Evolutionary conservation across 208 protist species (phyloP), one percentile per base, ranked within the genome.

Genomic region (Leishmania tropica): DNA sequence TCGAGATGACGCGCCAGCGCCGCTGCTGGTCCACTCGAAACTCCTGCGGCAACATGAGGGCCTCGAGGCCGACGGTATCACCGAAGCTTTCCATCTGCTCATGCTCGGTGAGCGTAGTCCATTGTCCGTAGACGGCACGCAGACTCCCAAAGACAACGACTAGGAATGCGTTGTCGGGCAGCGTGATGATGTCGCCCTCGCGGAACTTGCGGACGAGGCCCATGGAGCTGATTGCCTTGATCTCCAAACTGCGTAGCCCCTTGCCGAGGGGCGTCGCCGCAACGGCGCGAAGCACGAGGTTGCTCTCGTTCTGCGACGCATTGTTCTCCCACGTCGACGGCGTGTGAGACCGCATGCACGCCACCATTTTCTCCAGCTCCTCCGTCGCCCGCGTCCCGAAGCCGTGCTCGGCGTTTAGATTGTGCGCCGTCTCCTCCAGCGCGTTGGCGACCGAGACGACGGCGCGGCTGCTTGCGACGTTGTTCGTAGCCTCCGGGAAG

Each of bases 81-180:
- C 93, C 91, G 64, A 92, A 96, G 74, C 86, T 92, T 79, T 92
- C 84, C 73, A 88, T 88, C 73, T 84, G 78, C 76, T 89, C 85
- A 67, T 90, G 83, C 65, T 89, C 86, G 64, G 78, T 81, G 47
- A 91, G 81, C 45, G 93, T 92, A 35, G 90, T 94, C 91, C 93
- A 96, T 64, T 86, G 84, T 70, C 85, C 81, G 31, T 88, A 89
- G 72, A 94, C 81, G 7, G 93, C 89, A 24, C 90, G 89, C 71
- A 96, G 78, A 67, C 81, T 90, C 67, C 93, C 93, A 83, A 94
- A 96, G 58, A 94, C 89, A 45, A 94, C 86, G 31, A 94, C 86
- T n/a, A 92, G 85, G 80, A 96, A 96, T 2, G 85, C 84, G 71
- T 93, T 94, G 40, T 92, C 83, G 7, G 91, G 89, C 60, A 94